phyloP scores from a whole-genome alignment of 306 rosid genomes.

The Prunus dulcis region DNA sequence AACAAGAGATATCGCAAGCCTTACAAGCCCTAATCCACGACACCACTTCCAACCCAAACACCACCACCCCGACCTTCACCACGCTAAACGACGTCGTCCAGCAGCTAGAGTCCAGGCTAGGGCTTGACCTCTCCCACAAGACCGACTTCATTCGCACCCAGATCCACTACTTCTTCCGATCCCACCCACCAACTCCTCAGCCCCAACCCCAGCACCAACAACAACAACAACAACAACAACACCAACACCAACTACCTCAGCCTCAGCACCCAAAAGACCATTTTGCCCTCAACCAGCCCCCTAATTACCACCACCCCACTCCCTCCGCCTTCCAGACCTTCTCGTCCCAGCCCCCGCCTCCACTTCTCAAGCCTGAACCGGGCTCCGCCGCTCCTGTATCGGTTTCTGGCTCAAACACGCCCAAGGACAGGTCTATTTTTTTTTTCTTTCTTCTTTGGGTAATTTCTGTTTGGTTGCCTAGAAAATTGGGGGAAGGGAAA shows the following conservation, averaged over 20 bases:
- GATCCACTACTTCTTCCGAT: slow-evolving; percentile 49
- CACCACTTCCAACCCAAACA: slow-evolving; percentile 35
- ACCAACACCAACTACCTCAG: slow-evolving; percentile 18
- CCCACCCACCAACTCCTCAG: slow-evolving; percentile 25
- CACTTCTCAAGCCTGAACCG: slow-evolving; percentile 26
- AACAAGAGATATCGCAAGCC: slow-evolving; percentile 67
- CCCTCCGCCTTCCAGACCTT: slow-evolving; percentile 47
- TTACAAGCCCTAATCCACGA: slow-evolving; percentile 47
- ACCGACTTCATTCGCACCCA: slow-evolving; percentile 57
- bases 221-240: slow-evolving; percentile 5
- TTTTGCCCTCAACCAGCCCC: slow-evolving; percentile 61
- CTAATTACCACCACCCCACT: slow-evolving; percentile 43
- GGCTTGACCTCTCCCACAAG: slow-evolving; percentile 63
- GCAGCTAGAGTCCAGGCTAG: slow-evolving; percentile 64
- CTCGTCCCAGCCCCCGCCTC: slow-evolving; percentile 22
- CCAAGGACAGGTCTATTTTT: slow-evolving; percentile 54
- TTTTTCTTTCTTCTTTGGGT: background rate
- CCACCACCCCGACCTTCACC: slow-evolving; percentile 31
- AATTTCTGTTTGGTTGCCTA: slow-evolving; percentile 3
- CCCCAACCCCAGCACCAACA: slow-evolving; percentile 15
- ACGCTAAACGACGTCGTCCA: slow-evolving; percentile 58
- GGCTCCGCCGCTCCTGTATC: slow-evolving; percentile 5
- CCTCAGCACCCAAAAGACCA: slow-evolving; percentile 38
- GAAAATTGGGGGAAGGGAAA: background rate
- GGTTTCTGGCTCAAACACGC: slow-evolving; percentile 32